A percentile compares a stretch with the other conserved stretches of the same genome.
phyloP scores from a whole-genome alignment of 2,329 filamentous ascomycete genomes.

The Fusarium papillatum region DNA sequence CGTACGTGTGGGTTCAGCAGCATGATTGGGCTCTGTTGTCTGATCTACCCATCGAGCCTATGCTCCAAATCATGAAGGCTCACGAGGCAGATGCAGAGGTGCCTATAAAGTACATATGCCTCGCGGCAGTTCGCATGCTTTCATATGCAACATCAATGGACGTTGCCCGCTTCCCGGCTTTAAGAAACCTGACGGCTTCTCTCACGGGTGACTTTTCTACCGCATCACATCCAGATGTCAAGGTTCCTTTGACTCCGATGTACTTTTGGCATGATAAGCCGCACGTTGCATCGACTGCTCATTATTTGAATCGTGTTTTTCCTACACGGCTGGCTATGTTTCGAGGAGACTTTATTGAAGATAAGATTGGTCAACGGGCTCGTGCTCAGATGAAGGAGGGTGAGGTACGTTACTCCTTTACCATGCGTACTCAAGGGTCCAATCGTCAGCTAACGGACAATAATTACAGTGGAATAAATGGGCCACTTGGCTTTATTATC shows the following conservation, averaged over 20 bases:
- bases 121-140: conserved; percentile 65
- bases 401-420: background rate
- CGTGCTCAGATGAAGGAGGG: conserved; percentile 70
- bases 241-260: conserved; percentile 64
- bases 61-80: conserved; percentile 61
- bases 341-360: conserved; percentile 69
- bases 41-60: conserved; percentile 57
- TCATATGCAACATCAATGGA: conserved; percentile 63
- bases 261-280: conserved; percentile 74
- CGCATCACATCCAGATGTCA: background rate
- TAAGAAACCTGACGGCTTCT: conserved; percentile 56
- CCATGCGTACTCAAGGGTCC: no score
- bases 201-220: conserved; percentile 58
- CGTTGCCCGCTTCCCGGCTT: conserved; percentile 56
- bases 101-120: conserved; percentile 66
- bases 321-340: conserved; percentile 62
- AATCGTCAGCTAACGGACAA: background rate
- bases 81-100: conserved; percentile 44
- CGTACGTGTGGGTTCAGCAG: conserved; percentile 70
- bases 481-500: conserved; percentile 70
- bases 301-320: conserved; percentile 65
- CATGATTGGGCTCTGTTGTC: conserved; percentile 67
- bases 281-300: conserved; percentile 61
- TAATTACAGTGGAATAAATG: conserved; percentile 58
- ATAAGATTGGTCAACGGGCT: conserved; percentile 67